Conservation (phyloP, 257 asterid species). For the Marsdenia floribunda region DNA sequence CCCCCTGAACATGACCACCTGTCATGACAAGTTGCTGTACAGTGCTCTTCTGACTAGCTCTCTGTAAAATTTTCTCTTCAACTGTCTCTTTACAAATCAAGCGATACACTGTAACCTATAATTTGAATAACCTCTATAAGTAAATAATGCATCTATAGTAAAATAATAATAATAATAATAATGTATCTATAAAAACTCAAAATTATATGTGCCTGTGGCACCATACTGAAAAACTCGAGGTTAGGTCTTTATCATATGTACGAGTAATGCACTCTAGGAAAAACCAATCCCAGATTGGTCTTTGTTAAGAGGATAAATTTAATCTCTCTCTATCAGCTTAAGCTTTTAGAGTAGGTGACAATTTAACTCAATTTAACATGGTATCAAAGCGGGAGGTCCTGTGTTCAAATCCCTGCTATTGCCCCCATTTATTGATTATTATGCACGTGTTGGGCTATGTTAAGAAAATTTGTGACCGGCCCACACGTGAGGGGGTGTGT, state of each 20-base stretch:
- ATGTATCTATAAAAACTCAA: conserved; percentile 1
- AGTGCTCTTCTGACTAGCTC: conserved; percentile 93
- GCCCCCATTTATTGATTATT: too few relatives aligned
- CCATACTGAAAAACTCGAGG: background rate
- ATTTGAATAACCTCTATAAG: conserved; percentile 11
- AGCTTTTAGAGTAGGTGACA: too few relatives aligned
- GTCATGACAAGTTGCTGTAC: conserved; percentile 99
- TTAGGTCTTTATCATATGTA: background rate
- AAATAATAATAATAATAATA: too few relatives aligned
- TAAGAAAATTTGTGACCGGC: too few relatives aligned
- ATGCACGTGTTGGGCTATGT: too few relatives aligned
- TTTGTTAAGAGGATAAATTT: too few relatives aligned
- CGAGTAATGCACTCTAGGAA: too few relatives aligned
- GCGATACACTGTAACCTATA: conserved; percentile 89
- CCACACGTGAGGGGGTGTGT: too few relatives aligned
- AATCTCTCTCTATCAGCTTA: too few relatives aligned
- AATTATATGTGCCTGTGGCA: background rate
- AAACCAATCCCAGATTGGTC: background rate
- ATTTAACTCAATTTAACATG: too few relatives aligned
- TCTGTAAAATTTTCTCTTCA: conserved; percentile 88
- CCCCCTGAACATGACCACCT: conserved; percentile 98
- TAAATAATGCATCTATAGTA: background rate
- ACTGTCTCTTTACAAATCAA: conserved; percentile 89
- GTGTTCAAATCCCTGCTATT: too few relatives aligned
- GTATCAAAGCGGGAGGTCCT: too few relatives aligned